phyloP scores from a whole-genome alignment of 2,329 filamentous ascomycete genomes.

The Trichoderma asperellum region DNA sequence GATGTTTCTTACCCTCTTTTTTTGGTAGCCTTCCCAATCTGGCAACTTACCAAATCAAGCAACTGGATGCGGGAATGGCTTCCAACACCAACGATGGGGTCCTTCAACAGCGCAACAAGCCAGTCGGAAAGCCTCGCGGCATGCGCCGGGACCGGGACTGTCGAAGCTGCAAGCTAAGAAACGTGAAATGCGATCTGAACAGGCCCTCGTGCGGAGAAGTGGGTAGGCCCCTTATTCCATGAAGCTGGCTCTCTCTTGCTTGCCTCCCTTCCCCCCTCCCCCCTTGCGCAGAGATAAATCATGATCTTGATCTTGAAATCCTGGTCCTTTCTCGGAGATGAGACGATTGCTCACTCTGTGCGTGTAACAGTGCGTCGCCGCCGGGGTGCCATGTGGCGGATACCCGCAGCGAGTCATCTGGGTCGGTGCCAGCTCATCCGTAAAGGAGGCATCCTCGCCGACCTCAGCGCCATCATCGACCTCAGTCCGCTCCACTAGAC shows the following conservation, averaged over 20 bases:
- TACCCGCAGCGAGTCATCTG: slow-evolving; percentile 42
- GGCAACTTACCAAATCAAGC: slow-evolving; percentile 19
- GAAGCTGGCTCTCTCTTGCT: no score
- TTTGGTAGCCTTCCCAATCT: slow-evolving; percentile 17
- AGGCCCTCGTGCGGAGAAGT: slow-evolving; percentile 35
- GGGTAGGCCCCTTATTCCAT: slow-evolving; percentile 15
- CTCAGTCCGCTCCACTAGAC: background rate
- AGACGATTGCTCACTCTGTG: slow-evolving; percentile 18
- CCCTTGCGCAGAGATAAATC: background rate
- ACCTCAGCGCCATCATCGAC: background rate
- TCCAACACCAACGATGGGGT: slow-evolving; percentile 21
- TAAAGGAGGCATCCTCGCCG: slow-evolving; percentile 19
- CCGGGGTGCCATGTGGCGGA: slow-evolving; percentile 38
- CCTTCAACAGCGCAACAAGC: slow-evolving; percentile 26
- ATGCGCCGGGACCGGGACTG: slow-evolving; percentile 39
- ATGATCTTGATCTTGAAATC: background rate
- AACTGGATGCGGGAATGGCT: slow-evolving; percentile 16
- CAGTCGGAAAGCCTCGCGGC: slow-evolving; percentile 37
- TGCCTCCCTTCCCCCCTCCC: background rate
- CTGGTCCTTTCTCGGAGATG: background rate
- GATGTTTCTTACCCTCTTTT: background rate
- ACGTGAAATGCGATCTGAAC: slow-evolving; percentile 39
- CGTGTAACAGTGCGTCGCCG: slow-evolving; percentile 35
- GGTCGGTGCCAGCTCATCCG: slow-evolving; percentile 31
- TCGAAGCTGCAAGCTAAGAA: slow-evolving; percentile 35